Evolutionary conservation across 2,329 filamentous ascomycete genomes (phyloP).

Genomic region (Colletotrichum coccodes): DNA sequence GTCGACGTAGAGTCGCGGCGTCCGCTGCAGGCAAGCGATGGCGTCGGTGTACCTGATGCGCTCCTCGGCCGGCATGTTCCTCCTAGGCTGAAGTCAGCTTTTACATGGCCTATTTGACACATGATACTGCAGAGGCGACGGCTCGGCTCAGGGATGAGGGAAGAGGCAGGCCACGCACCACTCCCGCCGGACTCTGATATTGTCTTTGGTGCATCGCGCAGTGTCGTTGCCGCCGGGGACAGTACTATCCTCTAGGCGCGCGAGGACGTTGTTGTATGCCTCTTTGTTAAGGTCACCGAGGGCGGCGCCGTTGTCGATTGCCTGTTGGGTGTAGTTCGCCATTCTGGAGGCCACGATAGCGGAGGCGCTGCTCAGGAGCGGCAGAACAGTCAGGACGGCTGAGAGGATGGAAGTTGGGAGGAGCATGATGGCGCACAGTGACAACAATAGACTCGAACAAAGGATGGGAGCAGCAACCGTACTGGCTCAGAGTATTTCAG

Average conservation of each 20-base stretch:
- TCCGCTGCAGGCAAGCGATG: conserved; percentile 12
- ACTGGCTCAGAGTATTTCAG: background rate
- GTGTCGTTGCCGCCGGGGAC: background rate
- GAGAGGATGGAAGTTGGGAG: background rate
- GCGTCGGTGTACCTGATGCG: conserved; percentile 21
- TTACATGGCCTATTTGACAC: background rate
- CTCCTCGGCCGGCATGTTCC: conserved; percentile 13
- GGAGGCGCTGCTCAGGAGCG: background rate
- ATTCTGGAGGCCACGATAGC: background rate
- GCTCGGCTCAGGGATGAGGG: background rate
- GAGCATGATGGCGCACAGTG: background rate
- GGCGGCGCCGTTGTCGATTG: conserved; percentile 1
- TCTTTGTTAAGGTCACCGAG: background rate
- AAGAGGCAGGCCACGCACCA: background rate
- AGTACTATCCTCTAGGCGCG: background rate
- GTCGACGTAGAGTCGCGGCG: background rate
- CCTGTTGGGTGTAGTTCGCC: conserved; percentile 1
- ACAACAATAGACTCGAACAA: background rate
- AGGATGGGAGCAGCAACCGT: background rate
- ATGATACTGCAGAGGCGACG: background rate
- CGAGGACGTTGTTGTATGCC: background rate
- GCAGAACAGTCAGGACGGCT: background rate
- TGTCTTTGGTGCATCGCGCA: conserved; percentile 5
- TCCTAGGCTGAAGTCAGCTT: background rate
- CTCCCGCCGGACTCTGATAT: background rate